These are phyloP conservation scores for Pichia manshurica DNA, from an alignment of 805 yeast species.

Conservation along the genomic window DNA sequence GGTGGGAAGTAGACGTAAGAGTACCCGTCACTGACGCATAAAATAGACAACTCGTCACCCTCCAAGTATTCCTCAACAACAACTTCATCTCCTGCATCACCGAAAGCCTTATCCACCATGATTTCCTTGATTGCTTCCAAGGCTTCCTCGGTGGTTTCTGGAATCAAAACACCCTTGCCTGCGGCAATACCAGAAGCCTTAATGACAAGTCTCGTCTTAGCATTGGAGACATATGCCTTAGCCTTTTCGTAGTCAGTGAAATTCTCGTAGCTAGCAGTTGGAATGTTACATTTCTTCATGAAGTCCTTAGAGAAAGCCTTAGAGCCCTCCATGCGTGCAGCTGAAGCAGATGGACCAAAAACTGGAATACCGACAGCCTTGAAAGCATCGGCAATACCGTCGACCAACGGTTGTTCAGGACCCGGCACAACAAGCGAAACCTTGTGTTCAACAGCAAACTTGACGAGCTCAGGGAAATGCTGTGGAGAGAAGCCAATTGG, in stretches of 20 bases:
- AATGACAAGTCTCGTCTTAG: conserved; percentile 75
- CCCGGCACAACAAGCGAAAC: conserved; percentile 87
- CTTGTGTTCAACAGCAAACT: conserved; percentile 64
- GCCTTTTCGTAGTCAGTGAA: conserved; percentile 78
- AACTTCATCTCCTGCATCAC: conserved; percentile 89
- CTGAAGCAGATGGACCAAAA: conserved; percentile 89
- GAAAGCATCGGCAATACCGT: conserved; percentile 76
- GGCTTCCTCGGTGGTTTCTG: conserved; percentile 80
- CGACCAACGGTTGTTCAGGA: conserved; percentile 98
- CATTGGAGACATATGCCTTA: conserved; percentile 54
- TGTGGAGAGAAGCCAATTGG: conserved; percentile 57
- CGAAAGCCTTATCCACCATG: conserved; percentile 87
- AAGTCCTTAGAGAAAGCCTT: conserved; percentile 91
- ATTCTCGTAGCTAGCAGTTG: conserved; percentile 87
- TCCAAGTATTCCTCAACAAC: conserved; percentile 94
- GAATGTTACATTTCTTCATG: conserved; percentile 87
- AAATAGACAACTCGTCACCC: conserved; percentile 93
- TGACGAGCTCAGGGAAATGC: conserved; percentile 65
- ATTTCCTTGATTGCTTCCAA: conserved; percentile 74
- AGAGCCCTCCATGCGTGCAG: conserved; percentile 95
- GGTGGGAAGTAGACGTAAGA: conserved; percentile 87
- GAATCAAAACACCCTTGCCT: conserved; percentile 97
- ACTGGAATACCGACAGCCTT: conserved; percentile 85
- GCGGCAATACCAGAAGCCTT: conserved; percentile 99
- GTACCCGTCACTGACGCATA: conserved; percentile 92